These are phyloP conservation scores for Bauhinia variegata DNA, from an alignment of 306 rosid species.

Conservation along the genomic window DNA sequence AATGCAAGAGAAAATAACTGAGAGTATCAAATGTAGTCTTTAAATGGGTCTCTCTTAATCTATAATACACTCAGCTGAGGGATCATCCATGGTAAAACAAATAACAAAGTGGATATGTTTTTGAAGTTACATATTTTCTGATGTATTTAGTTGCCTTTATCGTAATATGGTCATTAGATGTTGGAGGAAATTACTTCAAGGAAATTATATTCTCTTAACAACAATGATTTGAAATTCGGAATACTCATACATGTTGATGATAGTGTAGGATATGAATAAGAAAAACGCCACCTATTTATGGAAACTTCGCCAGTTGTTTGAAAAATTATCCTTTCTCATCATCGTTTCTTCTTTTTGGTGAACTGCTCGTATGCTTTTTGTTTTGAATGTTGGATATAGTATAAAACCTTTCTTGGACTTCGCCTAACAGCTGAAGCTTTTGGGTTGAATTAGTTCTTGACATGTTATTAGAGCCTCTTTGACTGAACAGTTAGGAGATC, in stretches of 20 bases:
- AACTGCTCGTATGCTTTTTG: slow-evolving; percentile 11
- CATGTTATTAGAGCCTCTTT: too few species aligned
- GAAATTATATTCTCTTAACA: not conserved
- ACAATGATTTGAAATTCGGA: slow-evolving; percentile 21
- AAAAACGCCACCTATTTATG: not conserved
- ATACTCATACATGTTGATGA: slow-evolving; percentile 1
- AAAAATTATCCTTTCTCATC: slow-evolving; percentile 12
- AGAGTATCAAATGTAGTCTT: slow-evolving; percentile 1
- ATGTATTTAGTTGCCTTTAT: not conserved
- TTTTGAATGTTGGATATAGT: too few species aligned
- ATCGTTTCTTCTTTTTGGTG: slow-evolving; percentile 10
- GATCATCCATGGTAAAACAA: not conserved
- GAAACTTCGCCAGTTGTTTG: not conserved
- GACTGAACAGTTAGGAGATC: too few species aligned
- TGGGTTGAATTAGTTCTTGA: too few species aligned
- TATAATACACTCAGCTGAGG: not conserved
- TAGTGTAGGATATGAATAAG: not conserved
- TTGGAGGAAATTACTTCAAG: slow-evolving; percentile 19
- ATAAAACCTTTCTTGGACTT: too few species aligned
- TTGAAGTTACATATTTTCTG: slow-evolving; percentile 1
- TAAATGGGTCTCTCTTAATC: not conserved
- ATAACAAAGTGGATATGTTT: slow-evolving; percentile 7
- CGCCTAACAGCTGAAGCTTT: too few species aligned
- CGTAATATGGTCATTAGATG: not conserved
- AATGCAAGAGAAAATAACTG: not conserved